Percentiles rank a stretch among this genome's conserved stretches.
These are phyloP conservation scores for Dothideomycetes sp. DNA, from an alignment of 2,329 filamentous ascomycete genomes.

Conservation along the genomic window DNA sequence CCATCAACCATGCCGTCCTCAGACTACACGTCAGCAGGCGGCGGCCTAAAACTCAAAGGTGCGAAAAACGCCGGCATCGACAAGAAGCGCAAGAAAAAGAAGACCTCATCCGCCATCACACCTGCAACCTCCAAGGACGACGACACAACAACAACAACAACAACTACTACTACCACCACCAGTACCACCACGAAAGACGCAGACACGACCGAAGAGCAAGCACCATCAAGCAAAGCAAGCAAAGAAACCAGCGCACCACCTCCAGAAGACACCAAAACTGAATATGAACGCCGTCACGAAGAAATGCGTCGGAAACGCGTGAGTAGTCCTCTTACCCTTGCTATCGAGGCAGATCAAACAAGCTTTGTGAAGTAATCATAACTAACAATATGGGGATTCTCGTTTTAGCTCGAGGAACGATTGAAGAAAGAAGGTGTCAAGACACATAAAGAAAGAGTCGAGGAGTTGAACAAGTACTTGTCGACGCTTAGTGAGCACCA, in stretches of 20 bases:
- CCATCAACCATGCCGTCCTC: conserved; percentile 53
- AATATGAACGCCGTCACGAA: conserved; percentile 71
- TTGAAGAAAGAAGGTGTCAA: conserved; percentile 79
- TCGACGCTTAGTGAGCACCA: conserved; percentile 92
- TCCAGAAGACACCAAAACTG: conserved; percentile 55
- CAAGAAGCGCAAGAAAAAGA: conserved; percentile 54
- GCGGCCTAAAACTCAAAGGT: conserved; percentile 80
- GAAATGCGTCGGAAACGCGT: conserved; percentile 74
- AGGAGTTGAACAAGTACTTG: conserved; percentile 89
- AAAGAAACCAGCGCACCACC: conserved; percentile 11
- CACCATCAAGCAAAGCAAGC: conserved; percentile 5
- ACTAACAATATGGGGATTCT: no score
- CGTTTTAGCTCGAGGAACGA: conserved; percentile 75
- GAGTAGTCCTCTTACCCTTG: conserved; percentile 30
- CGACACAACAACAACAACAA: conserved; percentile 16
- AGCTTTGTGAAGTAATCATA: no score
- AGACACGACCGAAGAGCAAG: conserved; percentile 1
- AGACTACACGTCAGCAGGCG: conserved; percentile 63
- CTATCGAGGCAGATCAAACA: no score
- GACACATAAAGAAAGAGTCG: conserved; percentile 93
- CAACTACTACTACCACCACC: background rate
- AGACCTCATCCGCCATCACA: conserved; percentile 24
- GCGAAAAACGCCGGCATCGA: conserved; percentile 53
- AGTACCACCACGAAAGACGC: background rate
- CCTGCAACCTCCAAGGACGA: conserved; percentile 16